These are phyloP conservation scores for Ulota crispa DNA, from an alignment of 225 moss, liverwort and hornwort genomes.

Conservation along the genomic window DNA sequence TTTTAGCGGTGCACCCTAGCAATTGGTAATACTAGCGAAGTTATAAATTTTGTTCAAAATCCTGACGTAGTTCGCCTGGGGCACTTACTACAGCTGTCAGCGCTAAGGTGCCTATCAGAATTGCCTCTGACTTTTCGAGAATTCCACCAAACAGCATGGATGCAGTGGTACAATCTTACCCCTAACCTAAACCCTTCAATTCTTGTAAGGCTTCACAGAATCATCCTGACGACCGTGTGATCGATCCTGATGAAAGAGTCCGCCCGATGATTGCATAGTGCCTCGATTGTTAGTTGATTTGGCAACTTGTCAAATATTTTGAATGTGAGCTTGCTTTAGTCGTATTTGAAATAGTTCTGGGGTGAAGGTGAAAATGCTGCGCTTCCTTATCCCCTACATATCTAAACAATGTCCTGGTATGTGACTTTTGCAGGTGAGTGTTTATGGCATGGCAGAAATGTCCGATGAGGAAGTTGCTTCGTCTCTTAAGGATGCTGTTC, in stretches of 20 bases:
- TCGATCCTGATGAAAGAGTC: not conserved
- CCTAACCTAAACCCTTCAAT: not conserved
- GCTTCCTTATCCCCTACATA: not conserved
- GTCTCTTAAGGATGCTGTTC: conserved; percentile 69
- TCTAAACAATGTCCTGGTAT: not conserved
- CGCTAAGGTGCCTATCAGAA: conserved; percentile 83
- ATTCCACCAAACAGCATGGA: conserved; percentile 82
- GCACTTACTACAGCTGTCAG: conserved; percentile 51
- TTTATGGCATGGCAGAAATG: conserved; percentile 77
- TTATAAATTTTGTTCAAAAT: conserved; percentile 4
- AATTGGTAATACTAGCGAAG: not conserved
- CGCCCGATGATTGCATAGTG: not conserved
- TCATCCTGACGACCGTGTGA: not conserved
- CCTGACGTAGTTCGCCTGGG: conserved; percentile 19
- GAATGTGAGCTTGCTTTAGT: not conserved
- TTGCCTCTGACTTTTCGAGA: conserved; percentile 51
- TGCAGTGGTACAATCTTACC: conserved; percentile 70
- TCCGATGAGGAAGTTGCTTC: conserved; percentile 63
- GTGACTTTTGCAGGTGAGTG: conserved; percentile 72
- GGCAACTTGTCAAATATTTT: not conserved
- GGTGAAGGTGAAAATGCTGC: not conserved
- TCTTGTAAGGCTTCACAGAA: not conserved
- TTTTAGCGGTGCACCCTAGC: not conserved
- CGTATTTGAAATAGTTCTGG: not conserved
- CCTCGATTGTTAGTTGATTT: not conserved